Evolutionary conservation across 305 asterid species (phyloP).

Genomic region (Fraxinus angustifolia): DNA sequence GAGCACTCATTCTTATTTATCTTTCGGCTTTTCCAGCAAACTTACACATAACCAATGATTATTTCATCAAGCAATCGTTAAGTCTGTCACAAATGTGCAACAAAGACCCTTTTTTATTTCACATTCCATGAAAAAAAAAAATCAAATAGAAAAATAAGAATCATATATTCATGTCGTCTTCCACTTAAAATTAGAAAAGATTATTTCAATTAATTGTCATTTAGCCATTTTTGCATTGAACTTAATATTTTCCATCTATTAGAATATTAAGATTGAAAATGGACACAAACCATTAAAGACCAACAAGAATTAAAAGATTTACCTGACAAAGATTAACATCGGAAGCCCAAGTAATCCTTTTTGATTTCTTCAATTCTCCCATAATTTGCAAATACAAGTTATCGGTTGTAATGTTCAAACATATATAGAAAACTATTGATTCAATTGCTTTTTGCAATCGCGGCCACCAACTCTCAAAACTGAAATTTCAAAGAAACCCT

Average conservation of each 20-base stretch:
- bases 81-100: background rate
- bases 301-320: constrained; percentile 24
- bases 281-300: background rate
- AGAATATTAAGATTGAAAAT: constrained; percentile 10
- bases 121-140: background rate
- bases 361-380: constrained; percentile 86
- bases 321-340: constrained; percentile 95
- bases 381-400: constrained; percentile 39
- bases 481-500: constrained; percentile 24
- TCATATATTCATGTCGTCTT: background rate
- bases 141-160: background rate
- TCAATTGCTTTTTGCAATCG: constrained; percentile 30
- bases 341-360: constrained; percentile 85
- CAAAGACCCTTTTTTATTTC: background rate
- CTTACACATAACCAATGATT: background rate
- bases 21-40: background rate
- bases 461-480: background rate
- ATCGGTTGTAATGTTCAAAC: constrained; percentile 33
- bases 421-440: constrained; percentile 15
- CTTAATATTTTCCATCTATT: background rate
- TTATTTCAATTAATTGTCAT: background rate
- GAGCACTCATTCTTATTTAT: background rate
- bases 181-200: background rate
- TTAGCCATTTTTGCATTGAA: background rate
- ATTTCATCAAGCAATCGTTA: background rate